Evolutionary conservation across 2,329 filamentous ascomycete genomes (phyloP).

Genomic region (Exserohilum rostratum): DNA sequence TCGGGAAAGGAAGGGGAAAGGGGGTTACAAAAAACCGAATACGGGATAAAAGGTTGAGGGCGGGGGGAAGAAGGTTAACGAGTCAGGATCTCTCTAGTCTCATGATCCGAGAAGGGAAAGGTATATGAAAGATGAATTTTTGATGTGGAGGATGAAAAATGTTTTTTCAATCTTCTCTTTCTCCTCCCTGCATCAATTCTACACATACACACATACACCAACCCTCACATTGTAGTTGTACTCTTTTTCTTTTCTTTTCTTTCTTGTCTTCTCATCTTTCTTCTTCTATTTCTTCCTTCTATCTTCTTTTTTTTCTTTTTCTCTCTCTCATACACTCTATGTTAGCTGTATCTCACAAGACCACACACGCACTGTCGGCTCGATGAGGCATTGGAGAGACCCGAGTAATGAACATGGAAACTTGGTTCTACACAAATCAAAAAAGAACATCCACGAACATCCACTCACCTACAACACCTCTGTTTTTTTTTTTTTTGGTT

Average conservation of each 20-base stretch:
- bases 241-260: neutral
- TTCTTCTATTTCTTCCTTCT: neutral
- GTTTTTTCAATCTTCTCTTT: neutral
- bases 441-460: too few relatives aligned
- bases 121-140: neutral
- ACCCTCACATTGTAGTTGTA: conserved; percentile 6
- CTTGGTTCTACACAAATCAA: too few relatives aligned
- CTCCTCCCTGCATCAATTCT: neutral
- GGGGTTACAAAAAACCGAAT: neutral
- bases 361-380: too few relatives aligned
- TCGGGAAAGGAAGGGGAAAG: neutral
- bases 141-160: neutral
- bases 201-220: neutral
- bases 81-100: neutral
- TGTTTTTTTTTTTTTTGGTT: too few relatives aligned
- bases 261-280: neutral
- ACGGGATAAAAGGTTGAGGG: neutral
- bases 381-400: too few relatives aligned
- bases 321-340: neutral
- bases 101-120: neutral
- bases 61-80: neutral
- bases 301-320: neutral
- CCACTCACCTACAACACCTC: too few relatives aligned
- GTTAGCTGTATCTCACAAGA: too few relatives aligned
- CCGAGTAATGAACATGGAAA: too few relatives aligned